Base-by-base conservation (phyloP, 2,329 filamentous ascomycete species). In the Fusarium sp. region DNA sequence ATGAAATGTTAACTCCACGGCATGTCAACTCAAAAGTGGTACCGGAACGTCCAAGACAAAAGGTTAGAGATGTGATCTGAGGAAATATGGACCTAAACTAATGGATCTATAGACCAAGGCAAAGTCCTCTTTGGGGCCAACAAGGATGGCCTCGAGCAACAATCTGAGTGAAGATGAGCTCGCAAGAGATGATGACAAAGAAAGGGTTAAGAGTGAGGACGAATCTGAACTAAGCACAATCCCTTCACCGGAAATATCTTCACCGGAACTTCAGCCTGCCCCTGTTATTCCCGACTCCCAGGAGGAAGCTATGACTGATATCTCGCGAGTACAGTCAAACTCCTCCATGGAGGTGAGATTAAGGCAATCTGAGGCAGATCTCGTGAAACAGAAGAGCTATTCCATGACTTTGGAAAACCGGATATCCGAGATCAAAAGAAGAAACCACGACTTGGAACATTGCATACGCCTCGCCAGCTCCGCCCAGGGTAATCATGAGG, bases 91-190 rank as follows among this genome's bases (percentile, higher is more conserved):
- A n/a, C 7, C 7, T 8, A 0, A 18, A 14, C 39, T 33, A 22
- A 47, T 2, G 2, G 3, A 48, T 20, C 0, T 20, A 2, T 8
- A 58, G 55, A 48, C 0, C 4, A 38, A 15, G 0, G 0, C 20
- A 35, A 48, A 5, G 3, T 10, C 11, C 11, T 36, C 31, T 22
- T 20, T 1, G 1, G 22, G 6, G 7, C 3, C 20, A 2, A 18
- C 30, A 18, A 2, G 20, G 3, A 1, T 9, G n/a, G 10, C 16
- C 3, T 26, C 1, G 0, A 47, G 22, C 10, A 6, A 24, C 5
- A 11, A 58, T 14, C 6, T 20, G 6, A 38, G 41, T 30, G 41
- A 48, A 0, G 31, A 58, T 48, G 41, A 58, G 16, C 31, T 58
- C 4, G 1, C 41, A 26, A 14, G 24, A 6, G 41, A 24, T 0